Evolutionary conservation across 805 yeast species (phyloP).

Genomic region (Kuraishia ogatae): DNA sequence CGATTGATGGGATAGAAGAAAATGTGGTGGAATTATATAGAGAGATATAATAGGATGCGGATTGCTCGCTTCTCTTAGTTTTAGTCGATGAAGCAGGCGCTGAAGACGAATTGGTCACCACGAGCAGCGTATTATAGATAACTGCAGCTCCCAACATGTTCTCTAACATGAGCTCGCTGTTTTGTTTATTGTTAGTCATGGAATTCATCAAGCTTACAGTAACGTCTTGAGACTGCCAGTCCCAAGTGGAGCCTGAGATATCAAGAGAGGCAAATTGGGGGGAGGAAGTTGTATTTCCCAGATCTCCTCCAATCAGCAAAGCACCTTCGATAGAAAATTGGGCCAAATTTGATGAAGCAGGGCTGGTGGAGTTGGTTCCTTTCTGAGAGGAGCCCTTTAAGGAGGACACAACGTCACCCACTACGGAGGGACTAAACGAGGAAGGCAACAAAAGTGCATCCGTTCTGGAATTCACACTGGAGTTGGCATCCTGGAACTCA

Average conservation of each 20-base stretch:
- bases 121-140: constrained; percentile 40
- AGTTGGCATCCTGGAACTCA: constrained; percentile 18
- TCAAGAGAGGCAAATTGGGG: constrained; percentile 35
- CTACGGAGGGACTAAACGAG: constrained; percentile 16
- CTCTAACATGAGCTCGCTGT: constrained; percentile 17
- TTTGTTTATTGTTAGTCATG: constrained; percentile 10
- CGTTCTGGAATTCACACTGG: constrained; percentile 43
- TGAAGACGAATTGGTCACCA: constrained; percentile 21
- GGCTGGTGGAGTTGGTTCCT: background rate
- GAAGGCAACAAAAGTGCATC: constrained; percentile 48
- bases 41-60: constrained; percentile 21
- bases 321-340: constrained; percentile 29
- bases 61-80: constrained; percentile 14
- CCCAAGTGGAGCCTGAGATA: constrained; percentile 32
- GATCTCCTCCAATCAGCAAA: constrained; percentile 56
- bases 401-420: background rate
- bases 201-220: constrained; percentile 14
- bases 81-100: constrained; percentile 1
- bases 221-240: constrained; percentile 26
- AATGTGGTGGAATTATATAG: constrained; percentile 33
- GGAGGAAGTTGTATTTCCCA: constrained; percentile 25
- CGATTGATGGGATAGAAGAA: constrained; percentile 20
- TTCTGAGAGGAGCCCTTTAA: background rate
- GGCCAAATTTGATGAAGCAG: constrained; percentile 20
- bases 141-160: constrained; percentile 39